Percentiles rank a stretch among this genome's conserved stretches.
These are phyloP conservation scores for Groenewaldozyma auringiensis DNA, from an alignment of 1,139 yeast genomes.

Conservation along the genomic window DNA sequence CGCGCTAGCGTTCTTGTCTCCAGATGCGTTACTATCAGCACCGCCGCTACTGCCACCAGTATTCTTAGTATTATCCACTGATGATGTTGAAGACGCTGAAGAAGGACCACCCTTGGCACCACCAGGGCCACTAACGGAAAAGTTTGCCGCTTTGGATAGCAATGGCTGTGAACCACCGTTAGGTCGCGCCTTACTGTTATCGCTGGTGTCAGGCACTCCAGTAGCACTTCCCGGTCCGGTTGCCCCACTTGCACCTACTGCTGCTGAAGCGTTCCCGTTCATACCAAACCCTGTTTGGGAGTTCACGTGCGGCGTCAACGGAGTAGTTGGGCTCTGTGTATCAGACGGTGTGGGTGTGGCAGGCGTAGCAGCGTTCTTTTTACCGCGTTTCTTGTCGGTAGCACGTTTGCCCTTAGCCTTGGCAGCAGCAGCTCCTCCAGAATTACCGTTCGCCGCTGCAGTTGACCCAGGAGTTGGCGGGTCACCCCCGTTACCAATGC, in stretches of 20 bases:
- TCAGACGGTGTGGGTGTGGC: conserved; percentile 30
- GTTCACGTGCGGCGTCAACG: conserved; percentile 29
- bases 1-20: conserved; percentile 3
- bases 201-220: conserved; percentile 1
- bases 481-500: conserved; percentile 17
- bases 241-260: conserved; percentile 3
- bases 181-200: conserved; percentile 3
- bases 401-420: conserved; percentile 34
- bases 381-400: conserved; percentile 22
- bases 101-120: too few relatives aligned
- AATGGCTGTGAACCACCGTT: conserved; percentile 12
- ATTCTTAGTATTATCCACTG: too few relatives aligned
- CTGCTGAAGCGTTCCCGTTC: conserved; percentile 6
- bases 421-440: conserved; percentile 29
- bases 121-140: conserved; percentile 13
- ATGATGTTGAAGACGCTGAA: too few relatives aligned
- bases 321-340: conserved; percentile 36
- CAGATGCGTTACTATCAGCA: neutral
- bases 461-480: conserved; percentile 43
- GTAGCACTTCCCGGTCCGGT: too few relatives aligned
- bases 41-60: too few relatives aligned
- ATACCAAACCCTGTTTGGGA: conserved; percentile 13
- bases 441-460: conserved; percentile 26
- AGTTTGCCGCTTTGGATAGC: conserved; percentile 20
- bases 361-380: conserved; percentile 24